Evolutionary conservation across 441 rosid species (phyloP), one percentile per base, ranked within the genome.

Genomic region (Raphanus hybrid): DNA sequence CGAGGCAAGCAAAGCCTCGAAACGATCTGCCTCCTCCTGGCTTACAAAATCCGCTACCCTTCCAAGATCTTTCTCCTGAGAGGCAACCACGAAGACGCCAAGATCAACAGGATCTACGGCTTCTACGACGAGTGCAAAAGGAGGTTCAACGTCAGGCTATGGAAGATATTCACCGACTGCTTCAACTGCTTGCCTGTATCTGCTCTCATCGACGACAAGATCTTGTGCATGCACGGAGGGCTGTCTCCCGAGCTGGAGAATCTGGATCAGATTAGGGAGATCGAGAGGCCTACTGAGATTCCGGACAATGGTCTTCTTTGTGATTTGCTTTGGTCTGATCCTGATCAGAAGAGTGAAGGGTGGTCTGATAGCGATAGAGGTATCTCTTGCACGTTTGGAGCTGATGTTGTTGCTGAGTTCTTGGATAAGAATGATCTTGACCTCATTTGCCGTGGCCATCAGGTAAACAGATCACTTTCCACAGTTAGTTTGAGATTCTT

Each of bases 41-140:
- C 98, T 75, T 96, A 93, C 84, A 96, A 96, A 75, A 88, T 96
- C 70, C 83, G 98, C 43, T 86, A 91, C 67, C 97, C 98, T 0
- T 73, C 88, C 39, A 89, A 81, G 84, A 75, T 96, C 11, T 82
- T 41, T 75, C 97, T 93, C 76, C 82, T 96, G 86, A 86, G 99
- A 80, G 99, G 99, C 74, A 96, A 96, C 88, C 99, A 96, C 15
- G 99, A 96, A 82, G 99, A 96, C 50, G 94, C 99, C 4, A 96
- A 93, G 89, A 93, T 96, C 87, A 96, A 96, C 35, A 80, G 97
- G 71, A 87, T 96, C 66, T 96, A 96, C 75, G 99, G 99, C 2
- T 93, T 96, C 79, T 96, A 93, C 5, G 99, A 96, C 43, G 99
- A 96, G 79, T 93, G 99, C 83, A 96, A 96, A 82, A 81, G 99